Percentiles rank a stretch among this genome's conserved stretches.
These are phyloP conservation scores for Flaveria robusta DNA, from an alignment of 129 eudicot species.

Conservation along the genomic window DNA sequence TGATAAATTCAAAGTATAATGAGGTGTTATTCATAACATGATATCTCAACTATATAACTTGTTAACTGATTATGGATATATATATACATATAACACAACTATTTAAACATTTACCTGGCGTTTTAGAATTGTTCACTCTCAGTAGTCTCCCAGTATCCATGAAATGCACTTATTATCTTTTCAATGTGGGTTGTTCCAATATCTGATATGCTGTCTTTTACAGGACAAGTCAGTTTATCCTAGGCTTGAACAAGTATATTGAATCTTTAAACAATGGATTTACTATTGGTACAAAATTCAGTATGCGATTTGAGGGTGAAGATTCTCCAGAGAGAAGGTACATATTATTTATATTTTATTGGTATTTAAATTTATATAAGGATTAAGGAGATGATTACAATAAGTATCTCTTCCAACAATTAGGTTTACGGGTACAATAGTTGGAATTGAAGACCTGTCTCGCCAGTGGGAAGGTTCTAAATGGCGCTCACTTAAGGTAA, in stretches of 20 bases:
- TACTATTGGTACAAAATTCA: constrained; percentile 74
- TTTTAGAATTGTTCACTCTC: no score
- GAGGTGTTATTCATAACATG: no score
- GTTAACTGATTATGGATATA: no score
- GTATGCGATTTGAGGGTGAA: constrained; percentile 93
- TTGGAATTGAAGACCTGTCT: constrained; percentile 71
- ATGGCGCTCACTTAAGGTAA: constrained; percentile 85
- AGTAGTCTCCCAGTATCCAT: no score
- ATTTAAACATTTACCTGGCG: no score
- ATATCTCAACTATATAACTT: no score
- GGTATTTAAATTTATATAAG: constrained; percentile 12
- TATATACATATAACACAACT: no score
- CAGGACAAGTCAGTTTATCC: constrained; percentile 90
- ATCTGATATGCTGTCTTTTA: constrained; percentile 6
- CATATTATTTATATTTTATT: background rate
- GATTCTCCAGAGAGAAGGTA: constrained; percentile 94
- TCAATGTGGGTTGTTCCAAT: no score
- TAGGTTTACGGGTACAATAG: constrained; percentile 82
- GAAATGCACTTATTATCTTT: no score
- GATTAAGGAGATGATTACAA: background rate
- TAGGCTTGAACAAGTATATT: constrained; percentile 77
- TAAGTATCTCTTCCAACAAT: background rate
- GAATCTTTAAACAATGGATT: constrained; percentile 67
- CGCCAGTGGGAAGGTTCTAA: constrained; percentile 68
- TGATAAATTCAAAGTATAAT: no score